These are phyloP conservation scores for Chrysochromulina parva DNA, from an alignment of 78 protist species.

Conservation along the genomic window DNA sequence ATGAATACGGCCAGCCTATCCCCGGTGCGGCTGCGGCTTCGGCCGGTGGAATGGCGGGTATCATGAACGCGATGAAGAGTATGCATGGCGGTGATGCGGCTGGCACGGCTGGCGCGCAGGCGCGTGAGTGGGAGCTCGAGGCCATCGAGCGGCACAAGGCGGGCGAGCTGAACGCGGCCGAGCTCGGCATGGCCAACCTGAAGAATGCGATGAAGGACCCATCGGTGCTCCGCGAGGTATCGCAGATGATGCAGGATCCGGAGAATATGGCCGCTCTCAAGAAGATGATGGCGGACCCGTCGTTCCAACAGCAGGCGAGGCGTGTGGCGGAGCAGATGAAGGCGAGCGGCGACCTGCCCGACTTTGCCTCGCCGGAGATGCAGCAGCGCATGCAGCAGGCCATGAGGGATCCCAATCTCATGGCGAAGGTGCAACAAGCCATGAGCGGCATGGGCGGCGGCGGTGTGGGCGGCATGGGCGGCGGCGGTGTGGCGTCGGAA, in stretches of 20 bases:
- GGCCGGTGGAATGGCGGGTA: too few species aligned
- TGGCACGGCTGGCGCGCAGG: background rate
- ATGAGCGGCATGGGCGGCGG: too few species aligned
- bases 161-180: background rate
- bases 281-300: background rate
- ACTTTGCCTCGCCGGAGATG: background rate
- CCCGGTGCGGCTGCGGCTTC: background rate
- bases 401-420: too few species aligned
- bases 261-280: background rate
- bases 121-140: background rate
- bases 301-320: conserved; percentile 3
- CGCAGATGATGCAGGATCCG: conserved; percentile 7
- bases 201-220: background rate
- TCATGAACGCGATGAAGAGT: background rate
- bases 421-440: too few species aligned
- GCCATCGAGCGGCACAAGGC: background rate
- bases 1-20: background rate
- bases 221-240: background rate
- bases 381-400: background rate
- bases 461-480: too few species aligned
- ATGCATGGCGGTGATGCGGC: background rate
- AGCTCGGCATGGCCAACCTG: conserved; percentile 18
- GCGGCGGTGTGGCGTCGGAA: too few species aligned
- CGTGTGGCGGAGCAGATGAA: background rate
- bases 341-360: background rate